These are phyloP conservation scores for Enteropsectra breve DNA, from an alignment of 371 early-diverging fungal species.

Conservation along the genomic window DNA sequence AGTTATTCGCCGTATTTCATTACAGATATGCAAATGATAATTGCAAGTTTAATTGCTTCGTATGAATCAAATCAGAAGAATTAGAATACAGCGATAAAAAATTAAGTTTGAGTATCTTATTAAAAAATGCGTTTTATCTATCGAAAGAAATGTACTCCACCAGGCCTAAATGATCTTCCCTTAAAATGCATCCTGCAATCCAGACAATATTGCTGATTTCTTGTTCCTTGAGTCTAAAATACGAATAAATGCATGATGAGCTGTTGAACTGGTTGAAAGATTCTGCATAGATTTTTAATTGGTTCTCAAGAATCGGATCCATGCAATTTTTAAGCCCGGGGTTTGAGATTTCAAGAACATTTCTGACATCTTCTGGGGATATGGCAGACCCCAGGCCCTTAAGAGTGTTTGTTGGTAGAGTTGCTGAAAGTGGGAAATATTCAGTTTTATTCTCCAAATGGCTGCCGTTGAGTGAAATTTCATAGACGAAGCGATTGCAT, in stretches of 20 bases:
- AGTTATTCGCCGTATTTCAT: no score
- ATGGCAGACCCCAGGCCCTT: slow-evolving; percentile 22
- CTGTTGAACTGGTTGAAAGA: slow-evolving; percentile 53
- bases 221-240: slow-evolving; percentile 89
- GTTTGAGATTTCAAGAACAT: slow-evolving; percentile 35
- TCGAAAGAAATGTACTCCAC: slow-evolving; percentile 31
- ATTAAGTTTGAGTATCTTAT: no score
- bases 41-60: no score
- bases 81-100: no score
- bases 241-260: slow-evolving; percentile 65
- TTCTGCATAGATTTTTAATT: slow-evolving; percentile 43
- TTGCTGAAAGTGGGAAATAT: slow-evolving; percentile 38
- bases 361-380: slow-evolving; percentile 50
- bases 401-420: slow-evolving; percentile 16
- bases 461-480: slow-evolving; percentile 46
- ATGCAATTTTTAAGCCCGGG: slow-evolving; percentile 17
- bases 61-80: no score
- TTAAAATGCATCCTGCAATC: slow-evolving; percentile 96
- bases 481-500: slow-evolving; percentile 54
- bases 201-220: slow-evolving; percentile 95
- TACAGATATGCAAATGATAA: no score
- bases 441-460: slow-evolving; percentile 34
- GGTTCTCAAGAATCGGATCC: slow-evolving; percentile 20
- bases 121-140: not conserved
- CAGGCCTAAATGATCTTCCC: slow-evolving; percentile 74